Base-by-base conservation (phyloP, 2,329 filamentous ascomycete genomes). In the Stachybotrys chartarum region DNA sequence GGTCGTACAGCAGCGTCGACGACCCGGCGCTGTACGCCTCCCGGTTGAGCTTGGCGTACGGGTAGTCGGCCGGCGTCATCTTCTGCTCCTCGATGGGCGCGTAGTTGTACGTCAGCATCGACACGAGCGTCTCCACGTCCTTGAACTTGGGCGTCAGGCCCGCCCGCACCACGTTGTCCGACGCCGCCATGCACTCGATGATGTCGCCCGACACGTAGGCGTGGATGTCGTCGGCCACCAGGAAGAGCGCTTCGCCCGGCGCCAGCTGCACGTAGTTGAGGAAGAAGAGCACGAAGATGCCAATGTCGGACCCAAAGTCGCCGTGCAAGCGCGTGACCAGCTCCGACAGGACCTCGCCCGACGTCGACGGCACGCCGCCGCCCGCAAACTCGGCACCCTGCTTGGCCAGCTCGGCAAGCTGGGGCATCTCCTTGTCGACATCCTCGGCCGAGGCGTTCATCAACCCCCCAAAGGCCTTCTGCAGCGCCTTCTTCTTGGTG, bases 81-180 rank as follows among this genome's bases (percentile, higher is more conserved):
- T 97, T 97, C 71, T 99, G 94, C 73, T 96, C 86, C 58, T 89
- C 86, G 61, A 97, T 97, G 3, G 94, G 93, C 0, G 94, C 92
- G 66, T 95, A 97, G 64, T 86, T 90, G 77, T 99, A 99, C 0
- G 94, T 99, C 61, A 99, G 77, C 86, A 96, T 96, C 58, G 85
- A 81, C 39, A 93, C 91, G 11, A 99, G 79, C 0, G 91, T 97
- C 54, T 85, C 75, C 24, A 97, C 90, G 64, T 99, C 94, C 76
- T 97, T 97, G 81, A 96, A 99, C 71, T 99, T 99, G 55, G 94
- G 94, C 0, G 94, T 99, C 73, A 99, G 94, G 48, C 94, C 94
- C 0, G 94, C 94, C 55, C 94, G 91, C 53, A 99, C 92, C 42
- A 99, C 94, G 62, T 99, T 99, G 80, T 99, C 94, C n/a, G 90